These are phyloP conservation scores for Nannizzia gypsea DNA, from an alignment of 2,329 filamentous ascomycete genomes.

Conservation along the genomic window DNA sequence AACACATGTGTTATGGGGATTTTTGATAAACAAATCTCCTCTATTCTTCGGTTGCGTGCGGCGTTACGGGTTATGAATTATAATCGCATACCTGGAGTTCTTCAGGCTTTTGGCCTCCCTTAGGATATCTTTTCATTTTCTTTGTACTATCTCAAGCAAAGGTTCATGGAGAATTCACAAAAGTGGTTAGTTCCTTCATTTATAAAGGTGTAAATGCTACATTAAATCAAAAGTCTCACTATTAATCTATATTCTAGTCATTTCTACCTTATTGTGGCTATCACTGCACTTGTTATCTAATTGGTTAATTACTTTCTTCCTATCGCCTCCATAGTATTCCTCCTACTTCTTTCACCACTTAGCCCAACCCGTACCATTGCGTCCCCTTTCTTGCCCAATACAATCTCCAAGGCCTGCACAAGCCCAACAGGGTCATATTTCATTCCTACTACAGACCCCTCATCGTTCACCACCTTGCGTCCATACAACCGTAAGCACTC, in stretches of 20 bases:
- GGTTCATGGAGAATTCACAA: neutral
- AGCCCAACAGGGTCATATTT: slow-evolving; percentile 67
- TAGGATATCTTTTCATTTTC: neutral
- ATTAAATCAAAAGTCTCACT: neutral
- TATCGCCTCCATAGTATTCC: slow-evolving; percentile 43
- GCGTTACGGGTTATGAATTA: neutral
- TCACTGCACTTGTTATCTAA: neutral
- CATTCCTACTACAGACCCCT: slow-evolving; percentile 43
- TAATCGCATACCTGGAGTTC: neutral
- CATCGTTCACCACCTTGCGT: slow-evolving; percentile 40
- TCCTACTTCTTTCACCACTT: slow-evolving; percentile 38
- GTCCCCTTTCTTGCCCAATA: slow-evolving; percentile 56
- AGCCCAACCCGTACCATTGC: slow-evolving; percentile 32
- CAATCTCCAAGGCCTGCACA: slow-evolving; percentile 61
- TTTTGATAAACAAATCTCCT: neutral
- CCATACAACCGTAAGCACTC: slow-evolving; percentile 69
- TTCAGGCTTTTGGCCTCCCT: neutral
- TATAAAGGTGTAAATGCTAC: neutral
- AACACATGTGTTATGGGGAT: neutral
- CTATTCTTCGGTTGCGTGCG: no score
- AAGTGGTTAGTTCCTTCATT: neutral
- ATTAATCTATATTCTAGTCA: neutral
- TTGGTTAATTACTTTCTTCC: slow-evolving; percentile 3
- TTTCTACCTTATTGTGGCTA: neutral
- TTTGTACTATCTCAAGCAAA: neutral